phyloP scores from a whole-genome alignment of 2,329 filamentous ascomycete genomes.

The Geosmithia flava region DNA sequence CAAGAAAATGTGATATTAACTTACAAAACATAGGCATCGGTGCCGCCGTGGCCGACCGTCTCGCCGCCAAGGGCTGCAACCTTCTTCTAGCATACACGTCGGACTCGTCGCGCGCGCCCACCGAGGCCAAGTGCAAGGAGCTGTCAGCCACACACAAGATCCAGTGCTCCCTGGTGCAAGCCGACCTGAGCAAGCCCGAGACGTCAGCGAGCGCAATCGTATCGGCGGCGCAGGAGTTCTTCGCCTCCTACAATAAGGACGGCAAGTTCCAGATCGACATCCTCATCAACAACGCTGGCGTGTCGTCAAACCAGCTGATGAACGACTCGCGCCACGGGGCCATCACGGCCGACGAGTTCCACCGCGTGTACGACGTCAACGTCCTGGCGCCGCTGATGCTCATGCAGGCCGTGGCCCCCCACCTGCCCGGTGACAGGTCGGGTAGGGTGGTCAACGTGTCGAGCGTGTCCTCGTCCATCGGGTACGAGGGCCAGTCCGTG shows the following conservation, averaged over 20 bases:
- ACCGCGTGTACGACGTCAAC: constrained; percentile 64
- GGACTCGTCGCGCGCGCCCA: constrained; percentile 33
- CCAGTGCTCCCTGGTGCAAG: constrained; percentile 13
- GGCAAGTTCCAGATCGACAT: constrained; percentile 50
- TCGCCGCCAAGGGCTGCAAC: constrained; percentile 48
- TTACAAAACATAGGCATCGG: constrained; percentile 39
- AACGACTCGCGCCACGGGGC: constrained; percentile 36
- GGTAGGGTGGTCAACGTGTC: constrained; percentile 43
- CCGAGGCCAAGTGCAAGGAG: constrained; percentile 31
- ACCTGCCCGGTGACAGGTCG: constrained; percentile 57
- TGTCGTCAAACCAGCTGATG: constrained; percentile 51
- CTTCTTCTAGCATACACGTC: constrained; percentile 49
- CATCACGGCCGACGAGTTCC: constrained; percentile 53
- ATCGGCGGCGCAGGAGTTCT: constrained; percentile 8
- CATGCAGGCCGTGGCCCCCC: constrained; percentile 58
- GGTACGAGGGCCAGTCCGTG: constrained; percentile 41
- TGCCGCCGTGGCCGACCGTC: constrained; percentile 41
- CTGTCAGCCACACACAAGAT: constrained; percentile 24
- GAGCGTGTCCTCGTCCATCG: constrained; percentile 39
- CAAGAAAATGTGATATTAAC: not conserved
- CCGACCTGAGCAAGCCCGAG: constrained; percentile 14
- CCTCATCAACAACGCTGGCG: constrained; percentile 77
- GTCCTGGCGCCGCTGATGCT: constrained; percentile 71
- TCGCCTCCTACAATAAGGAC: constrained; percentile 1
- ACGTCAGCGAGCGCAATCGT: constrained; percentile 14